Conservation (phyloP, 441 rosid genomes). For the Jatropha multifida region DNA sequence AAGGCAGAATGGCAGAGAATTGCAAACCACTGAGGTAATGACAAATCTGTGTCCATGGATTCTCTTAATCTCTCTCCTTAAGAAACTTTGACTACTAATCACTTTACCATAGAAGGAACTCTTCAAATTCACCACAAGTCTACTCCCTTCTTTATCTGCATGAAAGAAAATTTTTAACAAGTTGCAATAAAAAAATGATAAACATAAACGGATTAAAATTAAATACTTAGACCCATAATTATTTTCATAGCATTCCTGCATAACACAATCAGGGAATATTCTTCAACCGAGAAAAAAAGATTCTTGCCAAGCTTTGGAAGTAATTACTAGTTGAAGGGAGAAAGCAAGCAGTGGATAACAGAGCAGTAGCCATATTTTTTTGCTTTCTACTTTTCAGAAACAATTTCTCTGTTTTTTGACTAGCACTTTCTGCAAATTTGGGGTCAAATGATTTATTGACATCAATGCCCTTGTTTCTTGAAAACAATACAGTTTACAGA, state of each 20-base stretch:
- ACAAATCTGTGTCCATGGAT: constrained; percentile 23
- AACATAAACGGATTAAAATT: neutral
- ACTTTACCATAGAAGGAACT: constrained; percentile 38
- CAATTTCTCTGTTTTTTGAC: neutral
- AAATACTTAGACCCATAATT: neutral
- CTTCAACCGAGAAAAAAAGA: neutral
- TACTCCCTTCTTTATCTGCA: constrained; percentile 41
- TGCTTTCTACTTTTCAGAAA: constrained; percentile 13
- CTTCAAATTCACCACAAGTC: constrained; percentile 31
- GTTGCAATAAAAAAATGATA: neutral
- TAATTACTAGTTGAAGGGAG: constrained; percentile 44
- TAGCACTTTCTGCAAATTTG: neutral
- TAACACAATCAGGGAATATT: neutral
- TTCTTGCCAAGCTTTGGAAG: neutral
- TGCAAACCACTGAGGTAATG: constrained; percentile 44
- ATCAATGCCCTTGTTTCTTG: constrained; percentile 16
- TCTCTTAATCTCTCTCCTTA: constrained; percentile 27
- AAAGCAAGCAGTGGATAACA: constrained; percentile 39
- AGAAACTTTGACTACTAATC: constrained; percentile 17
- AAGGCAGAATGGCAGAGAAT: constrained; percentile 11
- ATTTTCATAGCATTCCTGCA: neutral
- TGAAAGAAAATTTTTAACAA: constrained; percentile 16
- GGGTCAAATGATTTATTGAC: constrained; percentile 19
- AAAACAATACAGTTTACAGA: neutral
- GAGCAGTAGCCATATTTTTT: constrained; percentile 43